A percentile compares a stretch with the other conserved stretches of the same genome.
phyloP scores from a whole-genome alignment of 2,329 filamentous ascomycete species.

The Orbilia brochopaga region DNA sequence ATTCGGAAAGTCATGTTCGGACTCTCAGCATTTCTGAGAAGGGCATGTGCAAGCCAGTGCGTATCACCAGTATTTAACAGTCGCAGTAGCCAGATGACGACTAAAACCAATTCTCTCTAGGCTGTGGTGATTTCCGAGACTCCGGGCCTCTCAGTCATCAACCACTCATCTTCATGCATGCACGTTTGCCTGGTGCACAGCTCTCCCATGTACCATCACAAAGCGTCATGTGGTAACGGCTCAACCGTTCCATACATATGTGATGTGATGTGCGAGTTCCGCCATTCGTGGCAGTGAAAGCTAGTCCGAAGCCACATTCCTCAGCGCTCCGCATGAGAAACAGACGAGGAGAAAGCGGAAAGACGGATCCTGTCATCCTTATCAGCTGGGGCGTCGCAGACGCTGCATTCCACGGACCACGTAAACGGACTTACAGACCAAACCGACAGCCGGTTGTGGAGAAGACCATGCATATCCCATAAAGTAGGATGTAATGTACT shows the following conservation, averaged over 20 bases:
- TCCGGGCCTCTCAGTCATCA: background rate
- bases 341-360: constrained; percentile 7
- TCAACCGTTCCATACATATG: constrained; percentile 13
- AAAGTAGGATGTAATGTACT: too few species aligned
- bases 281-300: constrained; percentile 50
- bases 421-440: constrained; percentile 24
- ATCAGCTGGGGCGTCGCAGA: constrained; percentile 44
- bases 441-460: constrained; percentile 10
- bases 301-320: constrained; percentile 44
- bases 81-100: constrained; percentile 31
- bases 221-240: constrained; percentile 19
- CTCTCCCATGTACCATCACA: constrained; percentile 19
- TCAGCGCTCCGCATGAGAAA: background rate
- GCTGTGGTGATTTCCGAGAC: constrained; percentile 40
- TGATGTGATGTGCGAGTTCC: constrained; percentile 27
- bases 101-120: constrained; percentile 19
- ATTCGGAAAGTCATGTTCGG: constrained; percentile 63
- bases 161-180: constrained; percentile 12
- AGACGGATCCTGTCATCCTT: constrained; percentile 24
- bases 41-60: constrained; percentile 38
- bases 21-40: constrained; percentile 31
- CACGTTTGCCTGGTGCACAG: constrained; percentile 28
- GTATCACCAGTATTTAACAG: constrained; percentile 18
- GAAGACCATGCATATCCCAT: constrained; percentile 11
- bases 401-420: constrained; percentile 44